Evolutionary conservation across 169 alveolate species (phyloP), one percentile per base, ranked within the genome.

Genomic region (Eimeria praecox): DNA sequence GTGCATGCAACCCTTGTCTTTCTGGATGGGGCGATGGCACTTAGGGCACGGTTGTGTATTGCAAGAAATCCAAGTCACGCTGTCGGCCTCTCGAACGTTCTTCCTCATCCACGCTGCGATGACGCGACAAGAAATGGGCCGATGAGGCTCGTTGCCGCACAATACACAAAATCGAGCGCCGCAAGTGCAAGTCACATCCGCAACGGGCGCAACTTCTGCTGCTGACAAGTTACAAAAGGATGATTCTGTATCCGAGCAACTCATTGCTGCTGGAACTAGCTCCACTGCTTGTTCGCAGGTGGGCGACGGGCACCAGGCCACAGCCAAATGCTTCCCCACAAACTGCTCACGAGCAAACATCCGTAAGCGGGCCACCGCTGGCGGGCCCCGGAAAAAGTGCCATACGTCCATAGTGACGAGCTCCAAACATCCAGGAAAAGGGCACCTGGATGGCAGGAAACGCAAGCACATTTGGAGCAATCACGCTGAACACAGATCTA

Each of bases 1-100:
- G 95, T 98, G 99, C 96, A 97, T 98, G 96, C 99, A 98, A 20
- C 99, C 99, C 90, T 97, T 98, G 94, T 98, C 97, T 90, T 98
- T 98, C 96, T 98, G 98, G 49, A 98, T 98, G 12, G 98, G 97
- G 10, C 93, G 95, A 35, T 96, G 96, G 96, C 99, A 98, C 83
- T 96, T 96, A 35, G 99, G 99, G 89, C 99, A 98, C 18, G 93
- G 88, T 90, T 98, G 97, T 27, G 99, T 97, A 92, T 98, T 97
- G n/a, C 96, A 97, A 83, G 96, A 95, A n/a, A 98, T 97, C 98
- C 99, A 98, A 30, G 96, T 64, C 88, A 97, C 97, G 92, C 97
- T 97, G 86, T 97, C 98, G 42, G 97, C 98, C 54, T 96, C 97
- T 6, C 97, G 97, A 38, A 95, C 95, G 73, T 96, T 94, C 86